Conservation (phyloP, 1,284 basidiomycete genomes). For the Microbotryomycetes sp. region DNA sequence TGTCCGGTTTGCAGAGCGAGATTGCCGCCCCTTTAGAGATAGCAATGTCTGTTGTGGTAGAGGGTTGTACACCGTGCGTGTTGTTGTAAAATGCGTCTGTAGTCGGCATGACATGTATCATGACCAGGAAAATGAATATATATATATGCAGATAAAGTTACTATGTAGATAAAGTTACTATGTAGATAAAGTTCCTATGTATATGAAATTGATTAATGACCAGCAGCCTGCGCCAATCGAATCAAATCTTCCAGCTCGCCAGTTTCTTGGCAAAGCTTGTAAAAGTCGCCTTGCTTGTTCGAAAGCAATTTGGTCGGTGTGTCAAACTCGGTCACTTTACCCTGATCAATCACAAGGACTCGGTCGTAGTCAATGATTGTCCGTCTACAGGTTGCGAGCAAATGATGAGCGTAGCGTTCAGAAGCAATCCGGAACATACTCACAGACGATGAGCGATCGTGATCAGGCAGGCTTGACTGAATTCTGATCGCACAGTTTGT, state of each 20-base stretch:
- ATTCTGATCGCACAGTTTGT: slow-evolving; percentile 22
- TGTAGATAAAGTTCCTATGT: too few relatives aligned
- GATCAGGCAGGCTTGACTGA: slow-evolving; percentile 17
- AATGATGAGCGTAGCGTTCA: background rate
- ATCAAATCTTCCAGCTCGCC: slow-evolving; percentile 44
- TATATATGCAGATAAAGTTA: too few relatives aligned
- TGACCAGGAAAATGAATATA: too few relatives aligned
- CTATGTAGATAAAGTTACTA: too few relatives aligned
- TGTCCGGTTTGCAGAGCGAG: slow-evolving; percentile 25
- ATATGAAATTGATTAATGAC: too few relatives aligned
- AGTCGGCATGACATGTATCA: too few relatives aligned
- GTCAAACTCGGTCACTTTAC: slow-evolving; percentile 70
- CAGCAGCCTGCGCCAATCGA: background rate
- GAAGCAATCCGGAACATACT: background rate
- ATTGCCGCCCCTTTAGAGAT: slow-evolving; percentile 13
- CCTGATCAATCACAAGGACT: slow-evolving; percentile 72
- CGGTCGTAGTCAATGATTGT: slow-evolving; percentile 63
- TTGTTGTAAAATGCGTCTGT: too few relatives aligned
- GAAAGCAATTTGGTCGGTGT: slow-evolving; percentile 69
- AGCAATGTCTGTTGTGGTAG: background rate
- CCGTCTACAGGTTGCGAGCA: background rate
- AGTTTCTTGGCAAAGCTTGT: slow-evolving; percentile 72
- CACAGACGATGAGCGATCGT: slow-evolving; percentile 33
- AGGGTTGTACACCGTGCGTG: too few relatives aligned
- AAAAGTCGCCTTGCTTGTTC: slow-evolving; percentile 66